phyloP scores from a whole-genome alignment of 768 basidiomycete species.

The Exsudoporus frostii region DNA sequence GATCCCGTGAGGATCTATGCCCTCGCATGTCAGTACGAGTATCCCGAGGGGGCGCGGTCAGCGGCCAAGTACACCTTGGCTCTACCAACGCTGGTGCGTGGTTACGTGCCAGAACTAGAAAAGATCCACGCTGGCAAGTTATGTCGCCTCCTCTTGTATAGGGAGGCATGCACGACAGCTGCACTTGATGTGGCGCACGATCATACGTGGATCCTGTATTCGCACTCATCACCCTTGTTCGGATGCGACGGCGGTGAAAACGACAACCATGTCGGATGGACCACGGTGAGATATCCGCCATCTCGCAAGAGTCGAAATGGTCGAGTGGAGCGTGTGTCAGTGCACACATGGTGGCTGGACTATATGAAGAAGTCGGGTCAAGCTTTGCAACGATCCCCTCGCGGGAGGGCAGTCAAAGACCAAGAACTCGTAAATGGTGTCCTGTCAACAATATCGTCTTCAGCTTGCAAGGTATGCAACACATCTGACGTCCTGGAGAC shows the following conservation, averaged over 20 bases:
- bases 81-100: neutral
- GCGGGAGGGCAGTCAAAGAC: conserved; percentile 1
- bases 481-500: neutral
- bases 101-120: conserved; percentile 11
- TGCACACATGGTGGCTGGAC: conserved; percentile 15
- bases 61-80: conserved; percentile 10
- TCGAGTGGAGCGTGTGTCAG: neutral
- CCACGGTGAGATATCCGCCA: neutral
- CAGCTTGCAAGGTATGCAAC: neutral
- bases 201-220: conserved; percentile 6
- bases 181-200: conserved; percentile 2
- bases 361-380: conserved; percentile 13
- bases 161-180: conserved; percentile 1
- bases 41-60: neutral
- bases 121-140: conserved; percentile 6
- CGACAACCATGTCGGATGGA: neutral
- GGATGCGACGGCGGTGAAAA: neutral
- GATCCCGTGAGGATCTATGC: conserved; percentile 9
- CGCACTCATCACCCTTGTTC: neutral
- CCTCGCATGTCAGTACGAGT: conserved; percentile 10
- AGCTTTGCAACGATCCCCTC: conserved; percentile 1
- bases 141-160: conserved; percentile 6
- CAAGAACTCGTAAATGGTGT: neutral
- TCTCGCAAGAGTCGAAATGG: conserved; percentile 4
- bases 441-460: neutral